phyloP scores from a whole-genome alignment of 768 basidiomycete species.

The Leucocoprinus birnbaumii region DNA sequence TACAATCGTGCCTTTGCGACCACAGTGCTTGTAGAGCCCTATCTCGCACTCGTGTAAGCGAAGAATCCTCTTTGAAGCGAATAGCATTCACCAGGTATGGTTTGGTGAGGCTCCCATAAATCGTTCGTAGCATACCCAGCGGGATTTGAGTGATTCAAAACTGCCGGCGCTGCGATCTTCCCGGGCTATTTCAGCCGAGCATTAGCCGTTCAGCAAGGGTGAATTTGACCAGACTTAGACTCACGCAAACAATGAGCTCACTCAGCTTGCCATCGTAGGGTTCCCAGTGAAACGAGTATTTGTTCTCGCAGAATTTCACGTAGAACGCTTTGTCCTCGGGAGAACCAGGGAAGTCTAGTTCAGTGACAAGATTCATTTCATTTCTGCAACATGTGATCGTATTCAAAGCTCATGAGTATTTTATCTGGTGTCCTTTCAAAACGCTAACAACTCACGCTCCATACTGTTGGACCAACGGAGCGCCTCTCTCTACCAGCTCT shows the following conservation, averaged over 20 bases:
- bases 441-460: constrained; percentile 6
- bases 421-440: background rate
- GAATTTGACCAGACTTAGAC: background rate
- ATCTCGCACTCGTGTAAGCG: too few species aligned
- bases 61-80: background rate
- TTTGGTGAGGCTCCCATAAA: constrained; percentile 19
- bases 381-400: constrained; percentile 12
- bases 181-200: constrained; percentile 6
- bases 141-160: constrained; percentile 19
- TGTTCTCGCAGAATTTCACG: constrained; percentile 7
- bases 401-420: background rate
- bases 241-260: constrained; percentile 20
- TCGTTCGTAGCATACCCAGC: constrained; percentile 18
- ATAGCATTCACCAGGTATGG: constrained; percentile 15
- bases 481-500: constrained; percentile 8
- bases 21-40: constrained; percentile 18
- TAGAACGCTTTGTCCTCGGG: constrained; percentile 10
- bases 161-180: constrained; percentile 15
- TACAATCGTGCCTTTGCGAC: constrained; percentile 20
- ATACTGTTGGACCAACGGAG: constrained; percentile 6
- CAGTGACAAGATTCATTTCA: constrained; percentile 14
- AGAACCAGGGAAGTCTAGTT: constrained; percentile 2
- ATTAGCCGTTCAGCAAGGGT: background rate
- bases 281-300: constrained; percentile 11
- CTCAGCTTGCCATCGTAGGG: background rate